Percentiles rank a stretch among this genome's conserved stretches.
Conservation (phyloP, 306 rosid genomes). For the barrel medic (Medicago truncatula) region DNA sequence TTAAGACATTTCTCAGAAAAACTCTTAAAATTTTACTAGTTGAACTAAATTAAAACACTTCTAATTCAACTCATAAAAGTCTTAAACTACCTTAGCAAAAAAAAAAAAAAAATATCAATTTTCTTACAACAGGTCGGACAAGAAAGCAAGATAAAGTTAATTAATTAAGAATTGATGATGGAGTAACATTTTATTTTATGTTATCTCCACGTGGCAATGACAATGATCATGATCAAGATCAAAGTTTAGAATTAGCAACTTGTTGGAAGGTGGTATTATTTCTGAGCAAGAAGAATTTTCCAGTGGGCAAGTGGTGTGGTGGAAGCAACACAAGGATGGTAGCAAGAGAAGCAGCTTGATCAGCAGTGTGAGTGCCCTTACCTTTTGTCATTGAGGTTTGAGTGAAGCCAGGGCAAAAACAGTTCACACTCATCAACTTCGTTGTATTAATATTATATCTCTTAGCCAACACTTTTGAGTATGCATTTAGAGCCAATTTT, state of each 20-base stretch:
- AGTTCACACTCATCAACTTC: constrained; percentile 53
- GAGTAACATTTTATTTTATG: too few relatives aligned
- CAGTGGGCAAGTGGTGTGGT: constrained; percentile 60
- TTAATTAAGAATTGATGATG: too few relatives aligned
- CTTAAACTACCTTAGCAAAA: too few relatives aligned
- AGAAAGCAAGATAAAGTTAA: too few relatives aligned
- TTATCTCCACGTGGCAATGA: neutral
- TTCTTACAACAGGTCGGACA: too few relatives aligned
- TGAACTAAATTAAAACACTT: too few relatives aligned
- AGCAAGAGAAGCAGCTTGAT: constrained; percentile 56
- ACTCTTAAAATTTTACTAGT: too few relatives aligned
- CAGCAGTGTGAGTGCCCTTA: constrained; percentile 70
- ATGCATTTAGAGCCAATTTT: constrained; percentile 78
- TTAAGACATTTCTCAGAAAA: too few relatives aligned
- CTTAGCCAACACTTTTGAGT: constrained; percentile 68
- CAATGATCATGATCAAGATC: neutral
- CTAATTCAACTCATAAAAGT: too few relatives aligned
- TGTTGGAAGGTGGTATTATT: neutral
- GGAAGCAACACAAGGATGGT: constrained; percentile 72
- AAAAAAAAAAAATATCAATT: too few relatives aligned
- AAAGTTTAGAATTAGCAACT: constrained; percentile 33
- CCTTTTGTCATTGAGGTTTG: constrained; percentile 85
- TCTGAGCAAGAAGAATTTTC: constrained; percentile 49
- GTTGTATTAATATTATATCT: constrained; percentile 11
- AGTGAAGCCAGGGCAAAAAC: constrained; percentile 92